Evolutionary conservation across 345 rosid species (phyloP), one percentile per base, ranked within the genome.

Genomic region (Combretum micranthum): DNA sequence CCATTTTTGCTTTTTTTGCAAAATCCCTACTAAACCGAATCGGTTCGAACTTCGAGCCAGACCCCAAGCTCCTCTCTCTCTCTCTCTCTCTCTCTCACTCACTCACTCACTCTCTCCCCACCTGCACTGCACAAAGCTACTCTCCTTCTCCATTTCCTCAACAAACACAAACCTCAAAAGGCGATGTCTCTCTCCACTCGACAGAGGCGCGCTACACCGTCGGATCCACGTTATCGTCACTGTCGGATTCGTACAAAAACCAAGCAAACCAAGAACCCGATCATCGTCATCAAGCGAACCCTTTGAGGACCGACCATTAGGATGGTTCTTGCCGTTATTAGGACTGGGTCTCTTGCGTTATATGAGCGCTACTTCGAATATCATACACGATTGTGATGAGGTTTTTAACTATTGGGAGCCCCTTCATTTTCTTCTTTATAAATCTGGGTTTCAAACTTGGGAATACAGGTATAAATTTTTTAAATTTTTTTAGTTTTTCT

Each of bases 381-480:
- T 93, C 67, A 53, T 93, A 49, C 99, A 93, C 67, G 99, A 93
- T 78, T 93, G 99, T 66, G 97, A 93, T 44, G 99, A 89, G 84
- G 97, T 89, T 55, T 93, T 93, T 67, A 93, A 93, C 68, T 93
- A 93, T 72, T 93, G 99, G 99, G 97, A 93, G 68, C 99, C 99
- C 51, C 94, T 93, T 14, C 99, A 93, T 63, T 93, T 49, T 66
- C 90, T 93, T 47, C 96, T 93, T 52, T 93, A 87, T 71, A 79
- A 79, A 59, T 83, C 99, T 2, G 99, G 97, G 1, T 93, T 93
- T 52, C 99, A 93, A 64, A 93, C 97, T 13, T 93, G 97, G 97
- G 99, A 89, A 62, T 93, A 93, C 74, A 86, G 99, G 99, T 86
- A 58, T 15, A 5, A 15, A 37, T 46, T 60, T 13, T 26, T 3